Conservation (phyloP, 106 monocot species). For the Allium cepa region DNA sequence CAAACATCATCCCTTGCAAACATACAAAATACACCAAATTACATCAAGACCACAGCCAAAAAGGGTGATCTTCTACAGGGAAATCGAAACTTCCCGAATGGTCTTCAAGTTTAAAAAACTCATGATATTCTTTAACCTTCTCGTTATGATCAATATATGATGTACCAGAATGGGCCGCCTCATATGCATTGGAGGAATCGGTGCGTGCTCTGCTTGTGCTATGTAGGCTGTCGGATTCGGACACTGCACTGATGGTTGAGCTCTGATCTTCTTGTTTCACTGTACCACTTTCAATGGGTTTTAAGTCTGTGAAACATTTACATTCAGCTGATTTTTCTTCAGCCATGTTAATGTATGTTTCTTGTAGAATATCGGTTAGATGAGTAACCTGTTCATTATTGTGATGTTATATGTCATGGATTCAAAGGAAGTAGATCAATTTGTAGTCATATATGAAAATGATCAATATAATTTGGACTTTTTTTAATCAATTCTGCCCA, state of each 20-base stretch:
- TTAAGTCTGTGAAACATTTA: not conserved
- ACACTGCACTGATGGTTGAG: slow-evolving; percentile 21
- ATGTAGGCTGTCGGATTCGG: slow-evolving; percentile 17
- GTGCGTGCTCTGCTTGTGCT: not conserved
- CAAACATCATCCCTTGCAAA: too few relatives aligned
- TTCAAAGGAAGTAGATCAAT: too few relatives aligned
- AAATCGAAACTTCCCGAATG: slow-evolving; percentile 4
- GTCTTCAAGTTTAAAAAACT: too few relatives aligned
- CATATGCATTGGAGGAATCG: slow-evolving; percentile 25
- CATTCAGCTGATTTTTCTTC: not conserved
- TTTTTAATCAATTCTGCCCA: too few relatives aligned
- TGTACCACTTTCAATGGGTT: not conserved
- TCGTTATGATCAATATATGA: slow-evolving; percentile 17
- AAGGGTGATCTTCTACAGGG: slow-evolving; percentile 17
- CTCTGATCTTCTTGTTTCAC: slow-evolving; percentile 33
- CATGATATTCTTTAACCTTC: slow-evolving; percentile 1
- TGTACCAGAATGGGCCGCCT: slow-evolving; percentile 14
- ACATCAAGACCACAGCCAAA: slow-evolving; percentile 25
- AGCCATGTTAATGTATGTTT: not conserved
- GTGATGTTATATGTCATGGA: too few relatives aligned
- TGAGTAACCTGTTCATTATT: slow-evolving; percentile 12
- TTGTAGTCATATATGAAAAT: too few relatives aligned
- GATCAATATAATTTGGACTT: too few relatives aligned
- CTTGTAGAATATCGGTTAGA: slow-evolving; percentile 17
- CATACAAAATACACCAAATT: too few relatives aligned